Conservation (phyloP, 805 yeast genomes). For the Metschnikowia kunwiensis region DNA sequence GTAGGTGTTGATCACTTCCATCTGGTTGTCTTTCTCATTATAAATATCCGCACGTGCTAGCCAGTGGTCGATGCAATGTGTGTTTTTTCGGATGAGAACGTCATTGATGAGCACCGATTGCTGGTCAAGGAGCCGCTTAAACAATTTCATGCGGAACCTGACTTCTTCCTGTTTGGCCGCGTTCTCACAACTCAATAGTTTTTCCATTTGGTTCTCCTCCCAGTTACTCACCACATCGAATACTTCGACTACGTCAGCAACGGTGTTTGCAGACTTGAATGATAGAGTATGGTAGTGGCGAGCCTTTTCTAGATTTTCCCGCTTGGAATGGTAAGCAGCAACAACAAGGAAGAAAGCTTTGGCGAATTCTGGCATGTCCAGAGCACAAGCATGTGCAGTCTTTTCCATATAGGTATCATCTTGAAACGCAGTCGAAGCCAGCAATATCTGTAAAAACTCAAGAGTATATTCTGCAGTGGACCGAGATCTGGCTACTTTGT, state of each 20-base stretch:
- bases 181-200: slow-evolving; percentile 23
- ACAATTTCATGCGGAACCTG: slow-evolving; percentile 43
- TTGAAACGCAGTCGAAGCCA: neutral
- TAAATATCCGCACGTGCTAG: slow-evolving; percentile 52
- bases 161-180: slow-evolving; percentile 34
- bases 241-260: slow-evolving; percentile 59
- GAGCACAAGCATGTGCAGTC: slow-evolving; percentile 13
- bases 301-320: slow-evolving; percentile 25
- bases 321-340: slow-evolving; percentile 47
- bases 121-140: slow-evolving; percentile 54
- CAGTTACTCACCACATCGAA: slow-evolving; percentile 62
- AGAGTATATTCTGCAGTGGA: slow-evolving; percentile 4
- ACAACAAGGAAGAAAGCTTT: slow-evolving; percentile 47
- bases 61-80: slow-evolving; percentile 69
- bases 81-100: slow-evolving; percentile 58
- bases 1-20: slow-evolving; percentile 46
- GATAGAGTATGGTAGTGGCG: slow-evolving; percentile 46
- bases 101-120: slow-evolving; percentile 64
- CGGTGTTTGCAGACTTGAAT: slow-evolving; percentile 43
- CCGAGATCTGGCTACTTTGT: neutral
- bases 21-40: slow-evolving; percentile 30
- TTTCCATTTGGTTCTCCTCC: slow-evolving; percentile 43
- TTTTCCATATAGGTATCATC: slow-evolving; percentile 7
- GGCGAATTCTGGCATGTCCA: slow-evolving; percentile 56
- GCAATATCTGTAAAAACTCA: slow-evolving; percentile 8